Conservation (phyloP, 345 rosid genomes). For the Melaleuca alternifolia region DNA sequence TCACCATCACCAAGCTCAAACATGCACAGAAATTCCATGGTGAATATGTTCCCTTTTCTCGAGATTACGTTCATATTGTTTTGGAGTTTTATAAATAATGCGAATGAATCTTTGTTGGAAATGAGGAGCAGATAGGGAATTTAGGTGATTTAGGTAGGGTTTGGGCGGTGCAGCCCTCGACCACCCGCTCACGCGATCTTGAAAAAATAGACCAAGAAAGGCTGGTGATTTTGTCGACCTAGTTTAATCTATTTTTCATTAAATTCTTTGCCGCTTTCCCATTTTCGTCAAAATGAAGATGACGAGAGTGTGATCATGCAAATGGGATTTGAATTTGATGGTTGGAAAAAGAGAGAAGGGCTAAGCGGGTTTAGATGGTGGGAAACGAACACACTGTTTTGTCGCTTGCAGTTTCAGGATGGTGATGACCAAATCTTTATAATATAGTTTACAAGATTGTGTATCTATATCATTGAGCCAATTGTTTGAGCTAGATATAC, state of each 20-base stretch:
- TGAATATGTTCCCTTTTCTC: not conserved
- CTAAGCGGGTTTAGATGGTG: not conserved
- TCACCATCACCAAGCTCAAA: not conserved
- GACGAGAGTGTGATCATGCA: not conserved
- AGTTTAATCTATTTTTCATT: not conserved
- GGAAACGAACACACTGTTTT: not conserved
- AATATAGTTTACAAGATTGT: not conserved
- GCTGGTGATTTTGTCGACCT: not conserved
- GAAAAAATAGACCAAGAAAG: not conserved
- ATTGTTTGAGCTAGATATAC: not conserved
- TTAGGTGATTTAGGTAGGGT: not conserved
- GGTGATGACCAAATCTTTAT: not conserved
- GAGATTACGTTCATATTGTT: not conserved
- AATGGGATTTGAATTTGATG: not conserved
- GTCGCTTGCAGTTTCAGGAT: not conserved
- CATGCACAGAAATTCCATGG: not conserved
- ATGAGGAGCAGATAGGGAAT: not conserved
- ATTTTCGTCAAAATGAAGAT: not conserved
- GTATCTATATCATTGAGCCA: not conserved
- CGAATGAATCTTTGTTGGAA: not conserved
- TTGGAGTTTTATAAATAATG: not conserved
- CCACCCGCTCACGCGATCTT: not conserved
- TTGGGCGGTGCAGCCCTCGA: not conserved
- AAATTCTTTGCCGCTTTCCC: not conserved
- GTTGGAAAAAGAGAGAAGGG: not conserved